Base-by-base conservation (phyloP, 116 monocot species). In the Papilionanthe hybrid region DNA sequence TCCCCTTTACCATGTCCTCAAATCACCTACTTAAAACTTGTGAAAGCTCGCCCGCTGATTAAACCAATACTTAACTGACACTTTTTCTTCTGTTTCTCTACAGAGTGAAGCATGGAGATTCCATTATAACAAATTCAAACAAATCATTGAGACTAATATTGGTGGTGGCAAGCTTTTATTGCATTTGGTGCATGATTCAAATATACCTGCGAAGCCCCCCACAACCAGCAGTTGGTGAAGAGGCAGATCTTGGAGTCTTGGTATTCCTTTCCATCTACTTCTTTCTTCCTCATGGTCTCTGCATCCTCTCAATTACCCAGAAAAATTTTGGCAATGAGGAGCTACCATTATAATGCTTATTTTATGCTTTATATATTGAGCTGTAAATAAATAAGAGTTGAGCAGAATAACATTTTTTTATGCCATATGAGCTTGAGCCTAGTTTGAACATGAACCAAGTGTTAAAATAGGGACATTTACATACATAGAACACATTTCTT, bases 241-340 rank as follows among this genome's bases (percentile, higher is more conserved):
- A 96, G 74, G 96, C 96, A 37, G 96, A 96, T 86, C 96, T 96
- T 65, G 96, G 96, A 30, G 96, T 96, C 55, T 82, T 93, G 30
- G 58, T 91, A 7, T 96, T 96, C 75, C 86, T 96, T 28, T 66
- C 45, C 37, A 42, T 93, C 55, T 96, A 91, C 69, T 93, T 96
- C 47, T 96, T 96, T 57, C 88, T 93, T 60, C 96, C 96, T 15
- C 91, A 93, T 49, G 53, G 72, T 19, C 78, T 93, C 25, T 96
- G 91, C 68, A 77, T 93, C 47, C 79, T 96, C 2, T 91, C 96
- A 11, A 82, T 96, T 87, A 87, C 91, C 83, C 85, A 83, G 19
- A 91, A 77, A 72, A 85, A 89, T 47, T 44, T 53, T 73, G 72
- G 72, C 41, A 73, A 73, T 43, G 72, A 69, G 32, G 32, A 43